A percentile compares a stretch with the other conserved stretches of the same genome.
These are phyloP conservation scores for Ogataea saltuana DNA, from an alignment of 805 yeast species.

Conservation along the genomic window DNA sequence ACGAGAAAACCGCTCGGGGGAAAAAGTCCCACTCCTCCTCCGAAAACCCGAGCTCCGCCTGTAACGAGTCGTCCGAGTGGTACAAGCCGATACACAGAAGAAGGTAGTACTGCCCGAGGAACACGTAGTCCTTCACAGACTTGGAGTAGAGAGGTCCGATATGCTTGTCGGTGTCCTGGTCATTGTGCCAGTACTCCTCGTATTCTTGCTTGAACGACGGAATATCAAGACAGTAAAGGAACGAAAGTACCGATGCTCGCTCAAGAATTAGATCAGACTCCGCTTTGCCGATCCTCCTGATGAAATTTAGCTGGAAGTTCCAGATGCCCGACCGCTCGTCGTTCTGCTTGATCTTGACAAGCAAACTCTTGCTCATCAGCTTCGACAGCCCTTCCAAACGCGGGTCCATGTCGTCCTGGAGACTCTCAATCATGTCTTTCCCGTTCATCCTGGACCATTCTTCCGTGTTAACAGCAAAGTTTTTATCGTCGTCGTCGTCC, in stretches of 20 bases:
- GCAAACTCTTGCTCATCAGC: constrained; percentile 14
- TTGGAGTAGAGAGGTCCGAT: constrained; percentile 28
- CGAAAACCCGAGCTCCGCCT: constrained; percentile 23
- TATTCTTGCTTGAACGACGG: constrained; percentile 67
- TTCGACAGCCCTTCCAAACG: not conserved
- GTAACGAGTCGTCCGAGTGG: constrained; percentile 29
- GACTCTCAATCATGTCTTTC: not conserved
- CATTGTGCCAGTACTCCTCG: constrained; percentile 37
- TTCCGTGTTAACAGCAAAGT: constrained; percentile 31
- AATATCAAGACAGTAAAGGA: constrained; percentile 51
- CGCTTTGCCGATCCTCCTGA: constrained; percentile 19
- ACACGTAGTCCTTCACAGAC: constrained; percentile 30
- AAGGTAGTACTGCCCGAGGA: constrained; percentile 35
- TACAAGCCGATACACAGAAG: constrained; percentile 34
- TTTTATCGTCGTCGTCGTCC: constrained; percentile 26
- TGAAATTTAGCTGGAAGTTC: constrained; percentile 28
- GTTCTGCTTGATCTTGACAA: constrained; percentile 13
- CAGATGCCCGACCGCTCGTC: constrained; percentile 30
- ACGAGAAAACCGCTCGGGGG: constrained; percentile 33
- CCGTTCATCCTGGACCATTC: constrained; percentile 27
- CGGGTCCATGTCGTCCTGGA: constrained; percentile 3
- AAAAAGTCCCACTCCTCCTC: constrained; percentile 30
- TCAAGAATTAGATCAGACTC: constrained; percentile 27
- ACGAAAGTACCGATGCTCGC: constrained; percentile 22
- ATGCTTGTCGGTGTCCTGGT: constrained; percentile 25